phyloP scores from a whole-genome alignment of 345 rosid genomes.

The Firmiana major region DNA sequence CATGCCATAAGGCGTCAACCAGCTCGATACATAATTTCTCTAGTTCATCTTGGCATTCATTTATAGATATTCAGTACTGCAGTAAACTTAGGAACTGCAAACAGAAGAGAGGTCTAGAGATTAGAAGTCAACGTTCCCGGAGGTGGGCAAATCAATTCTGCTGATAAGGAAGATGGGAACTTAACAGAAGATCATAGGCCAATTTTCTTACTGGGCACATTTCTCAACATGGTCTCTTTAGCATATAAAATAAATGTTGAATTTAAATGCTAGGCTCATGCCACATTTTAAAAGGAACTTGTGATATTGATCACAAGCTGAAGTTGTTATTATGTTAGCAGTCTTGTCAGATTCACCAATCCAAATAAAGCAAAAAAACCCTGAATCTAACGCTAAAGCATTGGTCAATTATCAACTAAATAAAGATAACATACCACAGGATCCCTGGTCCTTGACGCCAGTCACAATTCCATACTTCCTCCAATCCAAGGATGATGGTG shows the following conservation, averaged over 20 bases:
- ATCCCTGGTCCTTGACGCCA: constrained; percentile 52
- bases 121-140: not conserved
- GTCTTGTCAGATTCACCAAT: not conserved
- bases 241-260: not conserved
- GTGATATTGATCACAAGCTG: not conserved
- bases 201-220: not conserved
- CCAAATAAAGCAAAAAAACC: not conserved
- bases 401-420: not conserved
- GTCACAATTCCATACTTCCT: constrained; percentile 58
- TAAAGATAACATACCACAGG: constrained; percentile 38
- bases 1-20: not conserved
- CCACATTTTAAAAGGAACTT: not conserved
- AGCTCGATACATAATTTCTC: not conserved
- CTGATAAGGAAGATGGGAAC: too few species aligned
- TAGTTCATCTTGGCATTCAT: not conserved
- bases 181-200: not conserved
- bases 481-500: constrained; percentile 65
- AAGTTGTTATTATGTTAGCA: not conserved
- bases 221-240: not conserved
- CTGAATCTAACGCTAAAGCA: too few species aligned
- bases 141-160: too few species aligned
- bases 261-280: not conserved
- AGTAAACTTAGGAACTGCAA: not conserved
- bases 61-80: not conserved
- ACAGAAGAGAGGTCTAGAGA: not conserved